A percentile compares a stretch with the other conserved stretches of the same genome.
Conservation (phyloP, 2,329 filamentous ascomycete species). For the Chlorencoelia australis region DNA sequence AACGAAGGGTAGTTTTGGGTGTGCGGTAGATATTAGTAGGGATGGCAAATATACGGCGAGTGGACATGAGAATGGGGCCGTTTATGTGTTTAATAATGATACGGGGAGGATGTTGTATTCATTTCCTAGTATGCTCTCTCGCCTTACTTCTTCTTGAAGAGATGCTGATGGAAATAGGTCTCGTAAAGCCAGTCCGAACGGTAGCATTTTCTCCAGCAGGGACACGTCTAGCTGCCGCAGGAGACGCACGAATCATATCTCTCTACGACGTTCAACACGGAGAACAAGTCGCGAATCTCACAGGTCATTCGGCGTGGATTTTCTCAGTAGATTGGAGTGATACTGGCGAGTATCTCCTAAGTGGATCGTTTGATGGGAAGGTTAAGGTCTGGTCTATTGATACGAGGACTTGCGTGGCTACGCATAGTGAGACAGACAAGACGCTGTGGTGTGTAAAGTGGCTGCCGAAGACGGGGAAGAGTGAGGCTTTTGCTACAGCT, state of each 20-base stretch:
- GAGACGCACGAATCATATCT: constrained; percentile 79
- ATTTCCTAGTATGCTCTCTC: constrained; percentile 54
- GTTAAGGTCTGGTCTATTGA: constrained; percentile 95
- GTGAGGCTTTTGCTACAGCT: constrained; percentile 66
- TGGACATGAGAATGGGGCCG: constrained; percentile 81
- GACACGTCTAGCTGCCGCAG: constrained; percentile 77
- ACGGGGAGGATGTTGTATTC: constrained; percentile 78
- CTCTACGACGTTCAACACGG: constrained; percentile 89
- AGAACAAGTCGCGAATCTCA: constrained; percentile 80
- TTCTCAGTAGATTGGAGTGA: constrained; percentile 87
- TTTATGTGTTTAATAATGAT: constrained; percentile 94
- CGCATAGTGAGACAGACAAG: constrained; percentile 83
- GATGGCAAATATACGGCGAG: constrained; percentile 83
- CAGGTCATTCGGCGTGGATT: constrained; percentile 77
- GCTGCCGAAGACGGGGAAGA: constrained; percentile 59
- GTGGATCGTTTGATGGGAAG: constrained; percentile 83
- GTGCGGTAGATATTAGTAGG: constrained; percentile 69
- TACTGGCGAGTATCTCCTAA: constrained; percentile 84
- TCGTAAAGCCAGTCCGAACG: constrained; percentile 76
- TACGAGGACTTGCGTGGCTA: constrained; percentile 74
- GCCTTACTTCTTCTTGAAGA: no score
- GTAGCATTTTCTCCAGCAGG: constrained; percentile 82
- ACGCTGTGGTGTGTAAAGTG: constrained; percentile 76
- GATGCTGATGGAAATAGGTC: constrained; percentile 40
- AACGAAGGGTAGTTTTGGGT: constrained; percentile 85